phyloP scores from a whole-genome alignment of 306 rosid genomes.

The Glycine tomentella region DNA sequence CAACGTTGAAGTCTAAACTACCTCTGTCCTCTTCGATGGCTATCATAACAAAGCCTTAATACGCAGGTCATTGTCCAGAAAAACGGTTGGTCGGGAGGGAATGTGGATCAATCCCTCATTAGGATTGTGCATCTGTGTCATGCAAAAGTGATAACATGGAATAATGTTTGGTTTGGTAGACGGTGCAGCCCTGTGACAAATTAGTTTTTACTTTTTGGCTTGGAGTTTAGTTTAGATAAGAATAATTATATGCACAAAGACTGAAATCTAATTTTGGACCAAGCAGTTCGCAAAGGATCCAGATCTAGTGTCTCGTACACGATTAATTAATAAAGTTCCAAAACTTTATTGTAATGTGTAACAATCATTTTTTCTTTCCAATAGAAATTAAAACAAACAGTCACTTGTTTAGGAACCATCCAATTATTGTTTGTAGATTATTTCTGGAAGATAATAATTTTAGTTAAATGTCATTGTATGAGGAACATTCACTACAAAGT shows the following conservation, averaged over 20 bases:
- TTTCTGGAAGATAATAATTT: background rate
- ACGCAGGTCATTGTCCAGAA: slow-evolving; percentile 40
- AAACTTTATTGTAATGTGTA: background rate
- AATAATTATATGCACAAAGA: background rate
- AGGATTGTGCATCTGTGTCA: background rate
- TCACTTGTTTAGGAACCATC: background rate
- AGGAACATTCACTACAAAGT: background rate
- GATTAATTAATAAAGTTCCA: background rate
- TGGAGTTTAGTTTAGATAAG: background rate
- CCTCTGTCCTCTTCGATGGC: slow-evolving; percentile 47
- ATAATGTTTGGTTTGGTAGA: background rate
- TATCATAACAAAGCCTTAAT: slow-evolving; percentile 40
- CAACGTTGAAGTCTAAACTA: slow-evolving; percentile 50
- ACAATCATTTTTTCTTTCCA: background rate
- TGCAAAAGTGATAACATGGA: background rate
- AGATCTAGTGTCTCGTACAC: too few relatives aligned
- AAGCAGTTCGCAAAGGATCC: background rate
- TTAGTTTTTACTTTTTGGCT: background rate
- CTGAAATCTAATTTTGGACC: background rate
- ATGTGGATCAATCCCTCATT: slow-evolving; percentile 38
- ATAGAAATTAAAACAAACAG: too few relatives aligned
- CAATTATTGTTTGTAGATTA: slow-evolving; percentile 33
- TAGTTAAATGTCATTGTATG: slow-evolving; percentile 17
- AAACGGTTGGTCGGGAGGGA: slow-evolving; percentile 45
- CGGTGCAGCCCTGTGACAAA: background rate